Base-by-base conservation (phyloP, 345 rosid genomes). In the Litchi chinensis region DNA sequence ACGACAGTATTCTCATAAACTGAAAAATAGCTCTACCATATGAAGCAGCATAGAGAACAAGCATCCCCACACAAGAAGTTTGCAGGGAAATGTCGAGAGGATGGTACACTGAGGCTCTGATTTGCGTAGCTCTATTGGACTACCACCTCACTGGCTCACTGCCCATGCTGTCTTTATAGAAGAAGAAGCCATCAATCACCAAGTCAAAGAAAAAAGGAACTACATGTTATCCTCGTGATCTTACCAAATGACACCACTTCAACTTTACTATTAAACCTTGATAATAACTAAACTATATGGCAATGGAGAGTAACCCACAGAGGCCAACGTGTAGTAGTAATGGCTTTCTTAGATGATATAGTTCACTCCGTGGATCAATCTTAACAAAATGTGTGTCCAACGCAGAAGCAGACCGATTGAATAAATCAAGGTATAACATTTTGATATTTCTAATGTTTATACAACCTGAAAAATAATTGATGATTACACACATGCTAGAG, bases 381-480 rank as follows among this genome's bases (percentile, higher is more conserved):
- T 21, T 21, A 7, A 41, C 19, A 57, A 10, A 10, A 37, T 72
- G 65, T 32, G 65, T 18, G 56, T 28, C 8, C 18, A 9, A 26
- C 0, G 28, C 40, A 46, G 11, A 39, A 24, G 10, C 57, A 62
- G 9, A 22, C 21, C 8, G 56, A 28, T 32, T 32, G 37, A 32
- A 32, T 32, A 32, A 32, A 24, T 64, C 32, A 28, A 28, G 3
- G 10, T 28, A 18, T 16, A 63, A 11, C 9, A 18, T 5, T 0
- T 0, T 40, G 57, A 6, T 1, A 68, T 59, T 22, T 59, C 2
- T n/a, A 3, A 60, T 39, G 67, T 50, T 40, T 13, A 41, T 24
- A 18, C 48, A 50, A 77, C 69, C 60, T 52, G 67, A 66, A 68
- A 50, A 77, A 73, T n/a, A 46, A 11, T 11, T 46, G 59, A 69